These are phyloP conservation scores for Epichloe glyceriae DNA, from an alignment of 2,329 filamentous ascomycete species.

Conservation along the genomic window DNA sequence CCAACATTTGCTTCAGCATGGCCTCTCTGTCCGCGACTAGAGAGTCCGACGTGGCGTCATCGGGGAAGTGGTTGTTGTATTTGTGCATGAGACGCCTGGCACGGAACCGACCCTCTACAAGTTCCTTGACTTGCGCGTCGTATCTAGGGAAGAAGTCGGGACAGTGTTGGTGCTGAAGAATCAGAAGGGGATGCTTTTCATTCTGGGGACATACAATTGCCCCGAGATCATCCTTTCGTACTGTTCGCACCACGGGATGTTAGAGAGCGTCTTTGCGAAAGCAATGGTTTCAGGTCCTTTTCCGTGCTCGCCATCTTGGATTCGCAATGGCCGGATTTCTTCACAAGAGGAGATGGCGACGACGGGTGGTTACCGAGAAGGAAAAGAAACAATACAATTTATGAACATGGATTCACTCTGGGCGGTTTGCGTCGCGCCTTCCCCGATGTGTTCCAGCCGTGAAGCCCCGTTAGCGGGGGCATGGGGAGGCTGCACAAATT, in stretches of 20 bases:
- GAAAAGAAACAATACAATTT: neutral
- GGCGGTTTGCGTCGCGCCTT: neutral
- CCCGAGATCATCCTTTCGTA: constrained; percentile 54
- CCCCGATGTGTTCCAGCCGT: neutral
- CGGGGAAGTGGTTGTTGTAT: constrained; percentile 45
- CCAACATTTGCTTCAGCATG: constrained; percentile 37
- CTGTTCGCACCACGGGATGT: constrained; percentile 44
- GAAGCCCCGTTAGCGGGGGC: too few relatives aligned
- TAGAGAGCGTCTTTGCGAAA: constrained; percentile 32
- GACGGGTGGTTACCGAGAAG: neutral
- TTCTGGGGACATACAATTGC: constrained; percentile 33
- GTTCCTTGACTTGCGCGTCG: constrained; percentile 32
- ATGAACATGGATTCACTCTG: neutral
- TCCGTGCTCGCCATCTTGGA: constrained; percentile 14
- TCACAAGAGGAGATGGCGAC: neutral
- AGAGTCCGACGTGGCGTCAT: constrained; percentile 28
- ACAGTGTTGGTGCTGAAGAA: neutral
- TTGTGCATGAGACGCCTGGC: constrained; percentile 42
- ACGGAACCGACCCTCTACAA: constrained; percentile 37
- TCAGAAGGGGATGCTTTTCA: neutral
- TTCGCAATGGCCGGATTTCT: neutral
- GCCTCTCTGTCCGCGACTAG: constrained; percentile 26
- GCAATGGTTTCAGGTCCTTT: constrained; percentile 31
- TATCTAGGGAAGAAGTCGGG: constrained; percentile 27
- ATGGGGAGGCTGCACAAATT: too few relatives aligned